phyloP scores from a whole-genome alignment of 1,284 basidiomycete species.

The Ceratobasidium sp. region DNA sequence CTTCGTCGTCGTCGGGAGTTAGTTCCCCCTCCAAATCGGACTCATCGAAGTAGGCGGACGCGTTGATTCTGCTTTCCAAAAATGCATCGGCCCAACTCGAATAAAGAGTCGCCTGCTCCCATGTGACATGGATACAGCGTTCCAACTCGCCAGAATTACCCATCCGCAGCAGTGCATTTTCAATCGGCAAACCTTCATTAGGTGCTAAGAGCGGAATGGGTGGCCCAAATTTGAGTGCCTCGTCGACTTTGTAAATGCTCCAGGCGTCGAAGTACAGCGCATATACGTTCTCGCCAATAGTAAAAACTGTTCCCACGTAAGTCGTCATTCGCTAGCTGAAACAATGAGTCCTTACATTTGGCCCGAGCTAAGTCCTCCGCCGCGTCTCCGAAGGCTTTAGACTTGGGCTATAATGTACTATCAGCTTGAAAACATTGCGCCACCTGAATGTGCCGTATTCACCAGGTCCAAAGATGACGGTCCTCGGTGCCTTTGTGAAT shows the following conservation, averaged over 20 bases:
- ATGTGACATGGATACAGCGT: background rate
- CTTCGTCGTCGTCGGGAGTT: no score
- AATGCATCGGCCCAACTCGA: background rate
- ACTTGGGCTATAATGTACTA: background rate
- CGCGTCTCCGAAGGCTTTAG: background rate
- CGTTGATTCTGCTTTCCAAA: background rate
- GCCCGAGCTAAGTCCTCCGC: background rate
- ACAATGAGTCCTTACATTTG: background rate
- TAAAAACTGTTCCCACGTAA: conserved; percentile 1
- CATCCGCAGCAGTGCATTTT: background rate
- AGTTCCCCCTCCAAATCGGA: no score
- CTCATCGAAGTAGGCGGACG: background rate
- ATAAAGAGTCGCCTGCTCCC: background rate
- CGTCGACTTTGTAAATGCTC: background rate
- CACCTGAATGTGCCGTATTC: background rate
- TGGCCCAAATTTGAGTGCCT: background rate
- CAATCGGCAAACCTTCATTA: background rate
- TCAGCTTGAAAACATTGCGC: background rate
- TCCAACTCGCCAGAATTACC: background rate
- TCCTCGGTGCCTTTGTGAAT: background rate
- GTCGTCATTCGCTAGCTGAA: background rate
- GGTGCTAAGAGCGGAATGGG: background rate
- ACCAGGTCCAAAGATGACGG: background rate
- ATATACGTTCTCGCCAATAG: background rate
- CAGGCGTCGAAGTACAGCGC: background rate